Base-by-base conservation (phyloP, 1,139 yeast species). In the Protomyces lactucae-debilis region DNA sequence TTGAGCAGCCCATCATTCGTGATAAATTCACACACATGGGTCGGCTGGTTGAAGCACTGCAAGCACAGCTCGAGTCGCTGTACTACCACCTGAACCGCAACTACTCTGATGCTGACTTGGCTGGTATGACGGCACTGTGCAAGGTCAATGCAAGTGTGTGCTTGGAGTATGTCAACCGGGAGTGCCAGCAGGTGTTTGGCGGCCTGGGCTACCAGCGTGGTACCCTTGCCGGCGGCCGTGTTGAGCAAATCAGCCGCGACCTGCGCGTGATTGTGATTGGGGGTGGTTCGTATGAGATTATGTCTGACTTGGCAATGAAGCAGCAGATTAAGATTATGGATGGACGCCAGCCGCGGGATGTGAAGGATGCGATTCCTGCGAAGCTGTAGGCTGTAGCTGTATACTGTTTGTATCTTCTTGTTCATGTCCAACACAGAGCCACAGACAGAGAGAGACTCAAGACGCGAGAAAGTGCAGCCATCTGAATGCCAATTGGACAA, bases 171-270 rank as follows among this genome's bases (percentile, higher is more conserved):
- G 77, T 79, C 67, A 80, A 80, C 25, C 74, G 80, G 36, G 81
- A 78, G 65, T 80, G 80, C 0, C 74, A 79, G n/a, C 80, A 78
- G 70, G 76, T 78, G 68, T 78, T 77, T 69, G 80, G 80, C 52
- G 80, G 80, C 46, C 73, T 78, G 23, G 70, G 79, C n/a, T 78
- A 78, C 70, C 76, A 79, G 61, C 76, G 76, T 28, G 80, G 81
- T 40, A 80, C 80, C 57, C 23, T 52, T 12, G 76, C 74, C 66
- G 80, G 79, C 57, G 80, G 77, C 36, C 75, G 75, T 66, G 78
- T 78, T 52, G 80, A 78, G 72, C 75, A 80, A 14, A 69, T 78
- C 43, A 77, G 76, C 72, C 71, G 80, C 48, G 81, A 78, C 66
- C 79, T 77, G 39, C 73, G 80, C 18, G 80, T 80, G 5, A 75